A percentile compares a stretch with the other conserved stretches of the same genome.
Evolutionary conservation across 1,284 basidiomycete species (phyloP).

Genomic region (Somion occarium): DNA sequence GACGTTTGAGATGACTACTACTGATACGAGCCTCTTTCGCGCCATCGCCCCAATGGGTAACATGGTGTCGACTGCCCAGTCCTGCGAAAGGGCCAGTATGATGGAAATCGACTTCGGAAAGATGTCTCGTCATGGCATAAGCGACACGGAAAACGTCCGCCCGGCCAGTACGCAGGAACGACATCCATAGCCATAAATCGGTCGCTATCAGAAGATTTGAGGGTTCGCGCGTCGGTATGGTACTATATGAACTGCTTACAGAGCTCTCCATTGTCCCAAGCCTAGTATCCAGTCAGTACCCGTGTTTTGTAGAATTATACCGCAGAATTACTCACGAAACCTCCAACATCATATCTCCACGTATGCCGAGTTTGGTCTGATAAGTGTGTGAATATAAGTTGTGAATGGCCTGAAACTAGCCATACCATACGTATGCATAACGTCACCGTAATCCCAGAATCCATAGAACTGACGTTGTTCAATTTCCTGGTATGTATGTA

Average conservation of each 20-base stretch:
- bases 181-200: constrained; percentile 41
- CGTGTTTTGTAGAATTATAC: neutral
- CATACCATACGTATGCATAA: constrained; percentile 36
- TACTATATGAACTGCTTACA: neutral
- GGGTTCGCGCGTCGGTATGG: neutral
- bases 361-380: constrained; percentile 35
- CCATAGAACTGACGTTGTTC: constrained; percentile 37
- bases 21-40: constrained; percentile 39
- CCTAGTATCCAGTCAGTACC: neutral
- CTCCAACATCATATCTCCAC: constrained; percentile 41
- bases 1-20: constrained; percentile 32
- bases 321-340: constrained; percentile 29
- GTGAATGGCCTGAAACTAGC: neutral
- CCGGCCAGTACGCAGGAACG: constrained; percentile 38
- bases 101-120: constrained; percentile 39
- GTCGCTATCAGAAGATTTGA: constrained; percentile 21
- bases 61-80: constrained; percentile 37
- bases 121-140: constrained; percentile 35
- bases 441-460: constrained; percentile 40
- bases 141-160: constrained; percentile 37
- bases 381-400: neutral
- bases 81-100: constrained; percentile 37
- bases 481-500: constrained; percentile 26
- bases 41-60: constrained; percentile 42
- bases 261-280: constrained; percentile 13